These are phyloP conservation scores for Ogataea ganodermae DNA, from an alignment of 805 yeast genomes.

Conservation along the genomic window DNA sequence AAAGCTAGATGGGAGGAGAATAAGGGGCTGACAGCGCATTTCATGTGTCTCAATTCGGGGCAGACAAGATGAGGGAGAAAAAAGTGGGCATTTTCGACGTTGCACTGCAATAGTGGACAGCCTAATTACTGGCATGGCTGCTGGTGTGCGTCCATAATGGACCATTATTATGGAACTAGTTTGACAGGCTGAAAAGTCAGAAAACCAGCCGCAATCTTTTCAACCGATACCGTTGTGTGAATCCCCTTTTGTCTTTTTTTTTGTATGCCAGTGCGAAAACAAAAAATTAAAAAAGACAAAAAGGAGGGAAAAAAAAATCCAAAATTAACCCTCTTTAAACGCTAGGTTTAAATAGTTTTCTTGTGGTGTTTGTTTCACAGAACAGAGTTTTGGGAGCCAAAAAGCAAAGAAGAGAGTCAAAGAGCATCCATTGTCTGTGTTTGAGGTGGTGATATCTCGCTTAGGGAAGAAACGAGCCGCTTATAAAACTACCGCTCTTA, in stretches of 20 bases:
- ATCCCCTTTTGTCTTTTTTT: background rate
- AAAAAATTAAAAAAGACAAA: background rate
- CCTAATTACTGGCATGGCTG: too few relatives aligned
- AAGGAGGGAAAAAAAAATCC: conserved; percentile 5
- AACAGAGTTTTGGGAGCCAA: background rate
- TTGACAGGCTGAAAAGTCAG: background rate
- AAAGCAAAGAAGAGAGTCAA: background rate
- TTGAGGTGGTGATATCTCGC: too few relatives aligned
- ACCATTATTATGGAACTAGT: background rate
- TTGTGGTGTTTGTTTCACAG: background rate
- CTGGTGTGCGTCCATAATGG: too few relatives aligned
- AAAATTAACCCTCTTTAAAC: conserved; percentile 7
- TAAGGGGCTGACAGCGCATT: too few relatives aligned
- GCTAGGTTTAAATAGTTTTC: conserved; percentile 2
- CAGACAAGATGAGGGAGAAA: too few relatives aligned
- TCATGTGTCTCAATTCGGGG: too few relatives aligned
- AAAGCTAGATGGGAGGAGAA: too few relatives aligned
- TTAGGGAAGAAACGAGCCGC: too few relatives aligned
- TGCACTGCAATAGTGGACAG: too few relatives aligned
- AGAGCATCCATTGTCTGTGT: too few relatives aligned
- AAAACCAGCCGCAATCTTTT: background rate
- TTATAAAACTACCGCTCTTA: background rate
- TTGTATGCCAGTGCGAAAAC: background rate
- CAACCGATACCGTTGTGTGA: background rate
- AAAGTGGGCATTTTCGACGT: too few relatives aligned